Evolutionary conservation across 1,284 basidiomycete species (phyloP).

Genomic region (Malassezia japonica): DNA sequence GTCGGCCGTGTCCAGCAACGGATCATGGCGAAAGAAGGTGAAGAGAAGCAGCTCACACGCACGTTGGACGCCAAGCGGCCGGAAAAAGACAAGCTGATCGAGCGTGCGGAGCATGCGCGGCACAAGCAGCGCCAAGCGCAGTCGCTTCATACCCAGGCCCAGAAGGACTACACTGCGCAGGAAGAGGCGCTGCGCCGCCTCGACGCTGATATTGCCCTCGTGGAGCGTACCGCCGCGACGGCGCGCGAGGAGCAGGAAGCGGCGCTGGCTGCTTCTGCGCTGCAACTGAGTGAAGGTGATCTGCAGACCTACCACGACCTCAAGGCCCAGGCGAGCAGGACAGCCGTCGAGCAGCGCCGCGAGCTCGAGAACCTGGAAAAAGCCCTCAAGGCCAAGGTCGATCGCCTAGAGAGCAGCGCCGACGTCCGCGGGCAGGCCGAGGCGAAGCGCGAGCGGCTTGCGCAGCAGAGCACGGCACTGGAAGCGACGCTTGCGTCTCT

Average conservation of each 20-base stretch:
- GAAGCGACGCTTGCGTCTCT: conserved; percentile 56
- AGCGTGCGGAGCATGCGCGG: conserved; percentile 74
- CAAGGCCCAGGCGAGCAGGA: conserved; percentile 59
- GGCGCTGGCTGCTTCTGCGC: conserved; percentile 60
- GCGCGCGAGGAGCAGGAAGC: conserved; percentile 63
- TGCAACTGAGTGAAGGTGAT: conserved; percentile 70
- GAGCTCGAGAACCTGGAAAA: conserved; percentile 69
- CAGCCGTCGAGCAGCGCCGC: conserved; percentile 78
- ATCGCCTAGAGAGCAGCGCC: conserved; percentile 55
- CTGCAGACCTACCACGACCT: conserved; percentile 69
- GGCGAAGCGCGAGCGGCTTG: conserved; percentile 58
- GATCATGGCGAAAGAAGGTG: conserved; percentile 25
- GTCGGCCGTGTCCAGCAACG: conserved; percentile 29
- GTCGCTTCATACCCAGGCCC: conserved; percentile 59
- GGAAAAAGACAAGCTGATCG: conserved; percentile 56
- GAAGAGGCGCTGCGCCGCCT: conserved; percentile 58
- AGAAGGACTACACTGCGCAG: conserved; percentile 62
- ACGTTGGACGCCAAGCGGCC: conserved; percentile 28
- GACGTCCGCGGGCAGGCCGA: conserved; percentile 61
- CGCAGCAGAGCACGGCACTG: conserved; percentile 57
- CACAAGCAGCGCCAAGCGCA: conserved; percentile 66
- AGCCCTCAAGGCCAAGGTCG: conserved; percentile 66
- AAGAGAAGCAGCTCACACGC: conserved; percentile 24
- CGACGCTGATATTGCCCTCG: conserved; percentile 62
- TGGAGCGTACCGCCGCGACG: conserved; percentile 47